These are phyloP conservation scores for Apiospora arundinis DNA, from an alignment of 2,329 filamentous ascomycete species.

Conservation along the genomic window DNA sequence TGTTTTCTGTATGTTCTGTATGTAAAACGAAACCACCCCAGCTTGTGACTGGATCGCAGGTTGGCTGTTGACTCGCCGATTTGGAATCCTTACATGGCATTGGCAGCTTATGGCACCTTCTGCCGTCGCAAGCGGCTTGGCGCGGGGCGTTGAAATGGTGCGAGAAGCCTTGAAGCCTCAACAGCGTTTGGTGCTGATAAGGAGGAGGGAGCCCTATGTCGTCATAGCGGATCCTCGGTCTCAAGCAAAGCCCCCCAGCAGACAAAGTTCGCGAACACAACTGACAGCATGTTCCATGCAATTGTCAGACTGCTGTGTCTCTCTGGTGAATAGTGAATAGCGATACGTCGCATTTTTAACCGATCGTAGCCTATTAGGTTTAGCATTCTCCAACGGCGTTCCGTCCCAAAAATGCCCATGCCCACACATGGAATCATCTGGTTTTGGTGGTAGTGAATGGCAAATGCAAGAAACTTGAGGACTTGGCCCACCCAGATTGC, in stretches of 20 bases:
- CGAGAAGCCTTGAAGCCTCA: not conserved
- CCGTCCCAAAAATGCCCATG: not conserved
- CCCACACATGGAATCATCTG: not conserved
- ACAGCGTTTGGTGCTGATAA: not conserved
- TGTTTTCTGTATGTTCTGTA: not conserved
- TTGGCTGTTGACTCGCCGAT: not conserved
- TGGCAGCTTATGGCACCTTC: not conserved
- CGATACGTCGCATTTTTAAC: not conserved
- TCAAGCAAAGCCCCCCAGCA: not conserved
- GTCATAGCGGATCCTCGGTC: slow-evolving; percentile 9
- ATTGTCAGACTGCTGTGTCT: slow-evolving; percentile 1
- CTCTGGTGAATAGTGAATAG: too few relatives aligned
- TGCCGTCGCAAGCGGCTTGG: slow-evolving; percentile 16
- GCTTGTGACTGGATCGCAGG: not conserved
- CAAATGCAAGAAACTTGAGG: not conserved
- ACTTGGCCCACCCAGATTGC: not conserved
- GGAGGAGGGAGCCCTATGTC: not conserved
- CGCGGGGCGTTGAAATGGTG: not conserved
- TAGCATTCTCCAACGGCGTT: slow-evolving; percentile 9
- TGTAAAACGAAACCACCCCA: not conserved
- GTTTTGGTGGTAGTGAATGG: not conserved
- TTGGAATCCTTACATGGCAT: not conserved
- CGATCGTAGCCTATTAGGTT: slow-evolving; percentile 13
- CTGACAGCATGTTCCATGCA: slow-evolving; percentile 1
- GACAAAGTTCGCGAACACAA: not conserved